Evolutionary conservation across 176 grass and related monocot species (phyloP).

Genomic region (Ananas comosus): DNA sequence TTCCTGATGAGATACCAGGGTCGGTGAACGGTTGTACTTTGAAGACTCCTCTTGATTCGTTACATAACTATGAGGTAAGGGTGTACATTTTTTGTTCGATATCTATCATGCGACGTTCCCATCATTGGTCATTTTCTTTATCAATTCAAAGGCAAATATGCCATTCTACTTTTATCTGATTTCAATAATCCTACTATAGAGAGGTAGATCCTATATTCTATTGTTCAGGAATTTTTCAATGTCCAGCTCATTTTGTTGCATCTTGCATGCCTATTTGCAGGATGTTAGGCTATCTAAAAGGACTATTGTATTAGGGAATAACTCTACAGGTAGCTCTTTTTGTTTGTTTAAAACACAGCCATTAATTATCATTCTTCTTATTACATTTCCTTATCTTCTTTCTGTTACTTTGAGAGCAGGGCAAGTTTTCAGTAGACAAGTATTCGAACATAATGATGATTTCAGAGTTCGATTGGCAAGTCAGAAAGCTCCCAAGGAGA

Average conservation of each 20-base stretch:
- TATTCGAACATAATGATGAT: background rate
- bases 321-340: background rate
- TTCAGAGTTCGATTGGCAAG: background rate
- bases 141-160: too few relatives aligned
- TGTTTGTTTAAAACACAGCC: too few relatives aligned
- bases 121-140: background rate
- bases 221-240: background rate
- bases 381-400: background rate
- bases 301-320: background rate
- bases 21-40: background rate
- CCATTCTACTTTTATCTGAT: too few relatives aligned
- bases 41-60: background rate
- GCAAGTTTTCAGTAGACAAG: background rate
- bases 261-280: background rate
- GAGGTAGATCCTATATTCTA: background rate
- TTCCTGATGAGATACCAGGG: background rate
- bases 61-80: background rate
- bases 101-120: background rate
- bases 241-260: background rate
- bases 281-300: background rate
- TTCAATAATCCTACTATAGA: background rate
- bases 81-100: background rate
- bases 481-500: background rate
- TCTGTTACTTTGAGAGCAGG: background rate
- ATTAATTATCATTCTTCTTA: background rate